Conservation (phyloP, 2,329 filamentous ascomycete genomes). For the Beauveria scarabaeidicola region DNA sequence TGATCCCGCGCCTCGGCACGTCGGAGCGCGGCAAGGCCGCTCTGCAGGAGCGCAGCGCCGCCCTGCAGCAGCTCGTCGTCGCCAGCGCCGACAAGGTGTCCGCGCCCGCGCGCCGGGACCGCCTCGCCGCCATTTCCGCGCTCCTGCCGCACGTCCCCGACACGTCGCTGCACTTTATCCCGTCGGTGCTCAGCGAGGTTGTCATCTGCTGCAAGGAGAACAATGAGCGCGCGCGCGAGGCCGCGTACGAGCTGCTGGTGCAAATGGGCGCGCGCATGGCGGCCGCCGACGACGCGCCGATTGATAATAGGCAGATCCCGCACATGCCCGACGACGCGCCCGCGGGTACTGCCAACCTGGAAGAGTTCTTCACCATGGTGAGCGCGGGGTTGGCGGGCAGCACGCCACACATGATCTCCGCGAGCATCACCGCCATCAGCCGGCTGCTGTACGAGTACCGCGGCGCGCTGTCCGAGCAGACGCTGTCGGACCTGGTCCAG, state of each 20-base stretch:
- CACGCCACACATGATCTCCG: conserved; percentile 94
- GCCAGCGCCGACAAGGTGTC: conserved; percentile 76
- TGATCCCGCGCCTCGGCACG: conserved; percentile 82
- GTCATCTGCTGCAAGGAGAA: conserved; percentile 96
- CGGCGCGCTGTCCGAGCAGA: conserved; percentile 55
- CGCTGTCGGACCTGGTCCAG: conserved; percentile 76
- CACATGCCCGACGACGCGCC: conserved; percentile 79
- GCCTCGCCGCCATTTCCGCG: conserved; percentile 72
- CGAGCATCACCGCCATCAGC: conserved; percentile 89
- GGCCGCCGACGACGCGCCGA: conserved; percentile 56
- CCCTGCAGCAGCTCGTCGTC: conserved; percentile 76
- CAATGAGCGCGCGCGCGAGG: conserved; percentile 85
- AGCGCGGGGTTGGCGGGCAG: conserved; percentile 88
- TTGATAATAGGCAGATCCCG: conserved; percentile 78
- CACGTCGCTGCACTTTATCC: conserved; percentile 83
- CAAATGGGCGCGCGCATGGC: conserved; percentile 77
- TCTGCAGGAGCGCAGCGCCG: conserved; percentile 62
- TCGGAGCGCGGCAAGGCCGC: conserved; percentile 71
- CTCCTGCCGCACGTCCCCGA: conserved; percentile 72
- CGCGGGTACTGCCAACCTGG: conserved; percentile 68
- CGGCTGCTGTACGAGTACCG: conserved; percentile 92
- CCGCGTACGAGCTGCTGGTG: conserved; percentile 84
- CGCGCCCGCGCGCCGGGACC: conserved; percentile 76
- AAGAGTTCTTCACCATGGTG: conserved; percentile 98
- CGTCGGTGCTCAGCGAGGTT: conserved; percentile 82